Evolutionary conservation across 139 green algal genomes (phyloP).

Genomic region (Ulvella scutata): DNA sequence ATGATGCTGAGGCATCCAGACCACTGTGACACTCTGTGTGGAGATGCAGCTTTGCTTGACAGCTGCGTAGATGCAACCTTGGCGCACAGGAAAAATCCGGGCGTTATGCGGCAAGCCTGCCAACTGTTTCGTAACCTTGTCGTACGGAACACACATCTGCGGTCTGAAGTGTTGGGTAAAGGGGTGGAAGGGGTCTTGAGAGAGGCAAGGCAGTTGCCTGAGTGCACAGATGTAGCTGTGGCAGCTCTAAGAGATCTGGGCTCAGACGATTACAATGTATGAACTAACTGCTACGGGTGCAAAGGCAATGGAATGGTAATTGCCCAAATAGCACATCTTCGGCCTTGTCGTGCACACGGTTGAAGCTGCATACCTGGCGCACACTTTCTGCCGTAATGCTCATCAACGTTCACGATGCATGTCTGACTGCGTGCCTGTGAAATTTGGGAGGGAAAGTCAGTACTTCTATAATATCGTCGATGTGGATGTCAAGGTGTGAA

Average conservation of each 20-base stretch:
- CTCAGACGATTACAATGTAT: conserved; percentile 67
- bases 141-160: conserved; percentile 46
- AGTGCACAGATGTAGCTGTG: conserved; percentile 52
- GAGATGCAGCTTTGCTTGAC: conserved; percentile 21
- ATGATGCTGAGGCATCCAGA: conserved; percentile 58
- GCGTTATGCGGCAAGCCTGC: conserved; percentile 40
- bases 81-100: background rate
- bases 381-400: too few species aligned
- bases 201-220: background rate
- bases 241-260: conserved; percentile 75
- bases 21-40: background rate
- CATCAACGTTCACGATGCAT: too few species aligned
- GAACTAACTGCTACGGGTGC: too few species aligned
- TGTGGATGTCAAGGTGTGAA: too few species aligned
- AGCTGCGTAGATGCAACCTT: conserved; percentile 13
- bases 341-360: too few species aligned
- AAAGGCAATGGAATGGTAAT: too few species aligned
- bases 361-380: too few species aligned
- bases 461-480: too few species aligned
- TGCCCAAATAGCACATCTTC: too few species aligned
- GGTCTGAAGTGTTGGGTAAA: conserved; percentile 31
- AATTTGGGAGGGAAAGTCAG: too few species aligned
- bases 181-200: conserved; percentile 48
- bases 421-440: too few species aligned
- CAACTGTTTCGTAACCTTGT: conserved; percentile 66